Conservation (phyloP, 768 basidiomycete genomes). For the Boletellus emodensis region DNA sequence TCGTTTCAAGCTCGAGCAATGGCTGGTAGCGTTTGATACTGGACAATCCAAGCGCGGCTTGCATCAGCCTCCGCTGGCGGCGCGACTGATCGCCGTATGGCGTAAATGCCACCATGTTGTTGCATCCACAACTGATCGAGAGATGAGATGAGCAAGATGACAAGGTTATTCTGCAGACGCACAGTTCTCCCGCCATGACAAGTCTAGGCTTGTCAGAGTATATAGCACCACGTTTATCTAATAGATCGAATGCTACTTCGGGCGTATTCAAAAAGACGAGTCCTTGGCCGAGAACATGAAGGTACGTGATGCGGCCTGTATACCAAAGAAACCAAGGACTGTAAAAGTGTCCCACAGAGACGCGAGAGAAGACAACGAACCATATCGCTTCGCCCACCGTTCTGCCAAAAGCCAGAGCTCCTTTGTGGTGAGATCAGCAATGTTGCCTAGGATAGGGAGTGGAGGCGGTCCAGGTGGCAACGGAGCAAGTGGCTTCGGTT, state of each 20-base stretch:
- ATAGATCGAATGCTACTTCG: constrained; percentile 55
- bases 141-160: not conserved
- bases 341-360: not conserved
- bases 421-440: constrained; percentile 53
- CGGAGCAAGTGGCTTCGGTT: constrained; percentile 29
- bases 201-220: constrained; percentile 73
- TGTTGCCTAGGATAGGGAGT: constrained; percentile 61
- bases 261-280: constrained; percentile 65
- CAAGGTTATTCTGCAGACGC: constrained; percentile 25
- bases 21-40: constrained; percentile 56
- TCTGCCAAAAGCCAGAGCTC: constrained; percentile 64
- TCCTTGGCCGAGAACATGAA: constrained; percentile 62
- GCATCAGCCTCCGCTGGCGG: constrained; percentile 64
- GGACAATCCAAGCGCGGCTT: constrained; percentile 54
- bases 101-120: constrained; percentile 71
- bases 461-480: constrained; percentile 69
- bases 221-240: constrained; percentile 66
- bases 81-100: constrained; percentile 59
- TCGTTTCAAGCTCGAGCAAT: constrained; percentile 53
- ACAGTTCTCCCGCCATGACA: constrained; percentile 71
- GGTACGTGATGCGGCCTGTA: constrained; percentile 55
- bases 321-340: not conserved
- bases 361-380: constrained; percentile 35
- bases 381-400: constrained; percentile 60
- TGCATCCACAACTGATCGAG: constrained; percentile 48